Evolutionary conservation across 164 flowering plant species (phyloP).

Genomic region (Vitis rotundifolia): DNA sequence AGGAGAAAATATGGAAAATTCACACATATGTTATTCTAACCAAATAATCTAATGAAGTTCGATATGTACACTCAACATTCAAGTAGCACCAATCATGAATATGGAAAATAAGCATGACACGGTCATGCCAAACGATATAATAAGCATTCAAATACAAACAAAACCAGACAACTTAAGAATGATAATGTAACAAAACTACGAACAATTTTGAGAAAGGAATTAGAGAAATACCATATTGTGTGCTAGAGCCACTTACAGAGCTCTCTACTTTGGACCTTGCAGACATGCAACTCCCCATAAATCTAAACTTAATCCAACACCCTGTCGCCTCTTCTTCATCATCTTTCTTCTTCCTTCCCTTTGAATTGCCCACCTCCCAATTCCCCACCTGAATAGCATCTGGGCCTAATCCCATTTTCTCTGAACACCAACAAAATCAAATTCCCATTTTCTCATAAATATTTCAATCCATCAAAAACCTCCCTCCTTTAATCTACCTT

Average conservation of each 20-base stretch:
- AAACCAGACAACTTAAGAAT: not conserved
- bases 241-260: constrained; percentile 41
- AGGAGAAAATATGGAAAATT: too few species aligned
- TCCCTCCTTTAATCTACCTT: not conserved
- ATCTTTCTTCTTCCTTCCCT: constrained; percentile 27
- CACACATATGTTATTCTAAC: too few species aligned
- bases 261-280: constrained; percentile 38
- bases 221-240: constrained; percentile 35
- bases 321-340: constrained; percentile 17
- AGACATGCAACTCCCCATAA: constrained; percentile 43
- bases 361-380: constrained; percentile 26
- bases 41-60: too few species aligned
- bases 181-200: not conserved
- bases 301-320: constrained; percentile 50
- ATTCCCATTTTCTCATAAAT: not conserved
- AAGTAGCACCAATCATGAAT: too few species aligned
- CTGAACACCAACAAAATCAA: constrained; percentile 10
- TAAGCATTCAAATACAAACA: not conserved
- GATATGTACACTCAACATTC: too few species aligned
- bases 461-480: constrained; percentile 2
- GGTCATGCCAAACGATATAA: not conserved
- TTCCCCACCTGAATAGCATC: constrained; percentile 28
- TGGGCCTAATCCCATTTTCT: constrained; percentile 40
- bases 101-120: too few species aligned
- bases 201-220: not conserved